Conservation (phyloP, 2,329 filamentous ascomycete species). For the Phaeophleospora eucalypticola region DNA sequence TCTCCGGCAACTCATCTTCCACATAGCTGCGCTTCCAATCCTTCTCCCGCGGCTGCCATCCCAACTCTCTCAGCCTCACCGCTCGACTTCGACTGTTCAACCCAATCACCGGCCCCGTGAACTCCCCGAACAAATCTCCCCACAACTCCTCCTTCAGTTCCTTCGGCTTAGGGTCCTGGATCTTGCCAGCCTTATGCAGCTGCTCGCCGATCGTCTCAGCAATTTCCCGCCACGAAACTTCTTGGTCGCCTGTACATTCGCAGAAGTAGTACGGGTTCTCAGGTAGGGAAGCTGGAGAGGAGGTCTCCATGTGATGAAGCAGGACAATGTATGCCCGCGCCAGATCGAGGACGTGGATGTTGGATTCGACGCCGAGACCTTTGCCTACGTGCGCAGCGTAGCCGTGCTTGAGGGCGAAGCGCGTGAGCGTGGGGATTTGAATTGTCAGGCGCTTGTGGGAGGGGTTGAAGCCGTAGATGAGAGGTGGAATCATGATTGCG, state of each 20-base stretch:
- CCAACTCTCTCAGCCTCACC: slow-evolving; percentile 42
- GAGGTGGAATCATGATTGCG: slow-evolving; percentile 46
- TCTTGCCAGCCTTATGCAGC: slow-evolving; percentile 37
- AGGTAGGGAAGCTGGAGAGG: slow-evolving; percentile 30
- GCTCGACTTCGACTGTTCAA: slow-evolving; percentile 43
- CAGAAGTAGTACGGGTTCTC: slow-evolving; percentile 50
- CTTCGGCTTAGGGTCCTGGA: slow-evolving; percentile 35
- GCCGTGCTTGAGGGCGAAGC: slow-evolving; percentile 48
- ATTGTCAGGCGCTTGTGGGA: slow-evolving; percentile 42
- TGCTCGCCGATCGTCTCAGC: slow-evolving; percentile 37
- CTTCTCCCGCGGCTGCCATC: slow-evolving; percentile 47
- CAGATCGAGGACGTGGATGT: slow-evolving; percentile 48
- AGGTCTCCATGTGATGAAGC: slow-evolving; percentile 43
- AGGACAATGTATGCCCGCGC: slow-evolving; percentile 44
- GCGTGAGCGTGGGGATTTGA: slow-evolving; percentile 45
- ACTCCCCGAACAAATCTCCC: slow-evolving; percentile 39
- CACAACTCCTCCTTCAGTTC: slow-evolving; percentile 38
- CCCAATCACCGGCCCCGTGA: slow-evolving; percentile 38
- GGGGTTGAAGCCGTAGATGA: slow-evolving; percentile 45
- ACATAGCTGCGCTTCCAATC: slow-evolving; percentile 36
- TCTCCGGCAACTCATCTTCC: slow-evolving; percentile 43
- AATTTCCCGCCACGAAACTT: slow-evolving; percentile 43
- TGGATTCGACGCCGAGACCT: slow-evolving; percentile 40
- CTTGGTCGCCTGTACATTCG: slow-evolving; percentile 39
- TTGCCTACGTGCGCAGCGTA: slow-evolving; percentile 45